These are phyloP conservation scores for Aspergillus vadensis DNA, from an alignment of 2,329 filamentous ascomycete species.

Conservation along the genomic window DNA sequence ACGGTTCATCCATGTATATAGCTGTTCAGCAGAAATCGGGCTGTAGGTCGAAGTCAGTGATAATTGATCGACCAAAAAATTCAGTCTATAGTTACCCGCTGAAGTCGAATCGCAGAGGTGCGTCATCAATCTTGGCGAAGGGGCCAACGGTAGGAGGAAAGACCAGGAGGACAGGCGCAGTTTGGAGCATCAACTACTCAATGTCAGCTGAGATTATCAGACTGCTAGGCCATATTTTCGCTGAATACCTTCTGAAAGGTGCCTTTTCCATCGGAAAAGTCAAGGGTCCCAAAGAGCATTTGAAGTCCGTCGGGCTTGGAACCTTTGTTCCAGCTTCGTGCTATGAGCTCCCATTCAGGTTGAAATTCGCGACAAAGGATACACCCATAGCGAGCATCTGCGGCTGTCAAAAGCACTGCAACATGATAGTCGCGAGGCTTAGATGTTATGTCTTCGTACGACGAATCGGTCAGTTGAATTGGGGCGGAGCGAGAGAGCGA, in stretches of 20 bases:
- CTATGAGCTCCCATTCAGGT: conserved; percentile 87
- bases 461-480: conserved; percentile 74
- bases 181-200: conserved; percentile 82
- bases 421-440: conserved; percentile 81
- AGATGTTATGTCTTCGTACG: conserved; percentile 74
- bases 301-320: conserved; percentile 61
- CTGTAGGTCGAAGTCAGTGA: conserved; percentile 46
- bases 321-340: conserved; percentile 82
- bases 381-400: conserved; percentile 82
- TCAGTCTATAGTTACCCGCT: conserved; percentile 61
- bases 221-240: background rate
- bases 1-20: conserved; percentile 76
- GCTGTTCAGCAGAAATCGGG: conserved; percentile 71
- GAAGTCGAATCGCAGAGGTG: conserved; percentile 83
- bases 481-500: conserved; percentile 67
- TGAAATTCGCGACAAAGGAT: conserved; percentile 86
- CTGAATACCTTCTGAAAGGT: conserved; percentile 79
- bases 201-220: conserved; percentile 16
- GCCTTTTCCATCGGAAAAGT: conserved; percentile 81
- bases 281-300: conserved; percentile 78
- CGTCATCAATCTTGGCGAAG: conserved; percentile 68
- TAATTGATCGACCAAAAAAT: background rate
- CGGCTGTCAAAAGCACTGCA: conserved; percentile 80
- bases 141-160: conserved; percentile 85
- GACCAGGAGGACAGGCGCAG: conserved; percentile 83